Evolutionary conservation across 2,329 filamentous ascomycete species (phyloP), one percentile per base, ranked within the genome.

Genomic region (Periconia digitata): DNA sequence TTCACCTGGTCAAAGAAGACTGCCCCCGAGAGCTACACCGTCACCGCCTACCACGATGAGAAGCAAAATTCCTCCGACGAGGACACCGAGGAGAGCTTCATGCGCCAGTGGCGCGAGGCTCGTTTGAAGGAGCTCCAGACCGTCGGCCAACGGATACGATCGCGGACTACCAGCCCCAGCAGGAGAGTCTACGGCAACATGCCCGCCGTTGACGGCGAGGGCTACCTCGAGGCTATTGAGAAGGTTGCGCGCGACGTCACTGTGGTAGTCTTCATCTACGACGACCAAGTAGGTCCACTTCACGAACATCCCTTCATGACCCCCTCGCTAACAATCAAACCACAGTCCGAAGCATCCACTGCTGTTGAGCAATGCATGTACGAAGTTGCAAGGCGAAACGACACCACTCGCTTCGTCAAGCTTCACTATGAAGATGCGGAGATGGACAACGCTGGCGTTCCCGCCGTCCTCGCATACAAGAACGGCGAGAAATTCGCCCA

Each of bases 161-260:
- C 79, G 53, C 79, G 87, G 63, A 83, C 85, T 63, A 86, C 84
- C 44, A 92, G 86, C 69, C 90, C 90, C 1, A 91, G 86, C 60
- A 82, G 87, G 55, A 79, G 89, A 56, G 79, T 86, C 49, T 97
- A 88, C 67, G 94, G 94, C 18, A 82, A 81, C 12, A 76, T 97
- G 54, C 87, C 92, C 53, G 81, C 84, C 50, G 94, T 97, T 1
- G 92, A 97, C 76, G 92, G 90, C 7, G 78, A 87, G 55, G 94
- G 92, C 16, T 99, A 95, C 64, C 81, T 99, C n/a, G 92, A 97
- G 71, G 92, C 92, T 46, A 90, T 97, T 59, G 94, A 99, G 75
- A 94, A 90, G 73, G 90, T 92, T 4, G 79, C 85, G 34, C 74
- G 85, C 40, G 89, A 92, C 40, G 92, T 90, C 0, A 82, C 88